Conservation (phyloP, 2,329 filamentous ascomycete genomes). For the Botryotinia narcissicola region DNA sequence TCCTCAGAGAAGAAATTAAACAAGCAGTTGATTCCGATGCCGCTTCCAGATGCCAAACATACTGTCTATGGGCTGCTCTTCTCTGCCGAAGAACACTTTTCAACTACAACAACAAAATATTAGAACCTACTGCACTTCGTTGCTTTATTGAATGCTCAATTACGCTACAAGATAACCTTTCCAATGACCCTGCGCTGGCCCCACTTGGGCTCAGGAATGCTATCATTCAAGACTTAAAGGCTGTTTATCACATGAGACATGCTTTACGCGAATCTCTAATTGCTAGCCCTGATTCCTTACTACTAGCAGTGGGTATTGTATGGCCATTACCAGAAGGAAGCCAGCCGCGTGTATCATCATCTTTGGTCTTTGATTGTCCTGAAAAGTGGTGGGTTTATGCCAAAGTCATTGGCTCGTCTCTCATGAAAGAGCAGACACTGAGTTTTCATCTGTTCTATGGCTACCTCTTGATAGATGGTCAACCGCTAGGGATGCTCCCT, state of each 20-base stretch:
- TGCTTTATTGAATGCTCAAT: slow-evolving; percentile 44
- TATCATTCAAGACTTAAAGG: slow-evolving; percentile 49
- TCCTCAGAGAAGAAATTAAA: slow-evolving; percentile 47
- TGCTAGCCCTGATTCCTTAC: slow-evolving; percentile 35
- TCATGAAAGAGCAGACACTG: slow-evolving; percentile 36
- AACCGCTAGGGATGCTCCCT: slow-evolving; percentile 53
- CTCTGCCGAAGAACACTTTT: slow-evolving; percentile 52
- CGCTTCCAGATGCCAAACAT: slow-evolving; percentile 43
- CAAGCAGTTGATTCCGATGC: slow-evolving; percentile 41
- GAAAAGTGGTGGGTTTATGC: slow-evolving; percentile 40
- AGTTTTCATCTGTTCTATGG: slow-evolving; percentile 49
- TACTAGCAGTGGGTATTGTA: slow-evolving; percentile 40
- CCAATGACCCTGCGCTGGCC: slow-evolving; percentile 41
- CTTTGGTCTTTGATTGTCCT: slow-evolving; percentile 29
- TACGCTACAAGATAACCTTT: slow-evolving; percentile 48
- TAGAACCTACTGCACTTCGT: slow-evolving; percentile 26
- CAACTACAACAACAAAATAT: background rate
- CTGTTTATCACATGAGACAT: slow-evolving; percentile 41
- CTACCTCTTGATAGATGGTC: slow-evolving; percentile 48
- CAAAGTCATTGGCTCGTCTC: slow-evolving; percentile 34
- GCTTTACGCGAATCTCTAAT: slow-evolving; percentile 41
- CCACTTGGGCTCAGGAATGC: slow-evolving; percentile 40
- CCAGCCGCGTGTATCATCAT: slow-evolving; percentile 24
- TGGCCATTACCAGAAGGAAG: slow-evolving; percentile 44
- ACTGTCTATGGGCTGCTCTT: slow-evolving; percentile 54